phyloP scores from a whole-genome alignment of 1,139 yeast species.

The Kodamaea alishanica region DNA sequence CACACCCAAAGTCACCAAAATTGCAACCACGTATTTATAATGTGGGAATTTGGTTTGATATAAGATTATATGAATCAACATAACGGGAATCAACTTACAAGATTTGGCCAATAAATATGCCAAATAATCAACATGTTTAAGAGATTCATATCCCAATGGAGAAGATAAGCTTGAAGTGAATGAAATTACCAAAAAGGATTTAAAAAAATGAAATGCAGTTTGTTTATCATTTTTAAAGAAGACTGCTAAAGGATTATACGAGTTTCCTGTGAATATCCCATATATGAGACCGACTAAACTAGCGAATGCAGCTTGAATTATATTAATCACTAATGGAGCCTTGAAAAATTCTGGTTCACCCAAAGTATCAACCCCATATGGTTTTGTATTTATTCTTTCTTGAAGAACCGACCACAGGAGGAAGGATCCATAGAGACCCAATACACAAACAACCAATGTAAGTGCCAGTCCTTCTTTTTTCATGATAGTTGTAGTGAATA shows the following conservation, averaged over 20 bases:
- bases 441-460: constrained; percentile 51
- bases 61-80: constrained; percentile 72
- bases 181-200: constrained; percentile 60
- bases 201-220: constrained; percentile 22
- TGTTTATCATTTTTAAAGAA: constrained; percentile 23
- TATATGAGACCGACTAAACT: constrained; percentile 63
- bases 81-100: constrained; percentile 89
- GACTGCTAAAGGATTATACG: constrained; percentile 28
- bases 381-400: constrained; percentile 78
- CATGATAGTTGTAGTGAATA: constrained; percentile 6
- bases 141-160: constrained; percentile 73
- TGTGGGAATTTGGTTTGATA: constrained; percentile 71
- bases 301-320: constrained; percentile 72
- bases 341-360: constrained; percentile 54
- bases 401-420: constrained; percentile 89
- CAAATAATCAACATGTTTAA: constrained; percentile 81
- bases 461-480: constrained; percentile 21
- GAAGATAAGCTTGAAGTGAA: constrained; percentile 76
- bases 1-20: constrained; percentile 77
- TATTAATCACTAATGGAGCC: constrained; percentile 73
- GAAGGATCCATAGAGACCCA: constrained; percentile 81
- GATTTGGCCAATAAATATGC: constrained; percentile 85
- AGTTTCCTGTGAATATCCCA: constrained; percentile 32
- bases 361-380: constrained; percentile 49
- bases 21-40: constrained; percentile 76